Base-by-base conservation (phyloP, 1,284 basidiomycete species). In the Pholiota adiposa region DNA sequence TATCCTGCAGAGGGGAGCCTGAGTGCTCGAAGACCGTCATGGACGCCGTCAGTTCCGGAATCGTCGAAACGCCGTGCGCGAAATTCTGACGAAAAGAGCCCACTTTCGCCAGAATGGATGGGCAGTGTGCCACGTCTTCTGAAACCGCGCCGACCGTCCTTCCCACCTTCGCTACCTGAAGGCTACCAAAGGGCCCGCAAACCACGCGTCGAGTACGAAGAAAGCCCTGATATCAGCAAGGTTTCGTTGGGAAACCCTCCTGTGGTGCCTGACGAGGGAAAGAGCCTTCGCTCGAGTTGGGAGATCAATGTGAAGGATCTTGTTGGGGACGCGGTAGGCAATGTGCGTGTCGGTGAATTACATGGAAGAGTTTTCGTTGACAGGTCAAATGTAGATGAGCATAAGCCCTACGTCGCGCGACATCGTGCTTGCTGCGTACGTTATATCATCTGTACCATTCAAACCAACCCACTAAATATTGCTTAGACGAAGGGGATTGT, bases 401-500 rank as follows among this genome's bases (percentile, higher is more conserved):
- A 91, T 92, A 52, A 90, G 91, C 65, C 92, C 92, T 7, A 80
- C 87, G 3, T 90, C 86, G 54, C 82, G 92, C 23, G 92, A 94
- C 69, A 80, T 94, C 29, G 91, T 92, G 1, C 81, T 94, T 34
- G 90, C 90, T 60, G 88, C 91, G 88, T 92, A 75, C 65, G 88
- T 77, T 18, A 31, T 18, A 23, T 50, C 54, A 41, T 51, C 25
- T 34, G 21, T 49, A 12, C 36, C 2, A 4, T n/a, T 27, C 18
- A 36, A 55, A 41, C 29, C 21, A 46, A 25, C n/a, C 43, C 38
- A 55, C 56, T 51, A 31, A 62, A 23, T 43, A 54, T 51, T 46
- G 41, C 41, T 25, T 67, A 93, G 90, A 14, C 88, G 97, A 7
- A 91, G 94, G 65, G 97, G 97, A 0, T 82, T 99, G n/a, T 98